A percentile compares a stretch with the other conserved stretches of the same genome.
Conservation (phyloP, 257 asterid genomes). For the Fraxinus americana region DNA sequence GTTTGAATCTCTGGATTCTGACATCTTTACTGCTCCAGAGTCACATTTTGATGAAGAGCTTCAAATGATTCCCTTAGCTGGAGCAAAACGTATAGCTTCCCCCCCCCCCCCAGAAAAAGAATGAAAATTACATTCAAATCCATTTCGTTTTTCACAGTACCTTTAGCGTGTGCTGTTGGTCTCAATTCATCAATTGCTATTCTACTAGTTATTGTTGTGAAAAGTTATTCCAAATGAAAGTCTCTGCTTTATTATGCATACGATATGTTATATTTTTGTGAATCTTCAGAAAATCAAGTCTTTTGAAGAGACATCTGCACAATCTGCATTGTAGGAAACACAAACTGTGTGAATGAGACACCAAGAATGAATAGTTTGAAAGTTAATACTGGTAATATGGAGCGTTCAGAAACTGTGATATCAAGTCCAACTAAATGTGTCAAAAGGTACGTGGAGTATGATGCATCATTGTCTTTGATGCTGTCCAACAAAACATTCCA, state of each 20-base stretch:
- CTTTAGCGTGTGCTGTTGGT: not conserved
- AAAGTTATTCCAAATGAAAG: constrained; percentile 18
- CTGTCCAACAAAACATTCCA: constrained; percentile 28
- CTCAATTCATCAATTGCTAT: constrained; percentile 19
- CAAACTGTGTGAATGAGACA: constrained; percentile 27
- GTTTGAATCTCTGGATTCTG: constrained; percentile 34
- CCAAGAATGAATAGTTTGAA: constrained; percentile 42
- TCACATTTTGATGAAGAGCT: constrained; percentile 38
- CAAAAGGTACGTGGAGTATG: constrained; percentile 36
- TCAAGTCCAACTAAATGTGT: constrained; percentile 47
- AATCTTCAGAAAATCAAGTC: constrained; percentile 12
- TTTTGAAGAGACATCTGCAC: not conserved
- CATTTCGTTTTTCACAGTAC: constrained; percentile 1
- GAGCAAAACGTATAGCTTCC: constrained; percentile 47
- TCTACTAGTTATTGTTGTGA: constrained; percentile 21
- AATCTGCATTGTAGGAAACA: constrained; percentile 38
- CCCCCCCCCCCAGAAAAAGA: constrained; percentile 12
- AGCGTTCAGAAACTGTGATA: constrained; percentile 40
- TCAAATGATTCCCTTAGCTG: constrained; percentile 38
- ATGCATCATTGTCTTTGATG: constrained; percentile 17
- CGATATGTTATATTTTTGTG: constrained; percentile 17
- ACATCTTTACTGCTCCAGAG: constrained; percentile 46
- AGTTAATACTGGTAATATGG: constrained; percentile 40
- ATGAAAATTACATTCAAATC: not conserved
- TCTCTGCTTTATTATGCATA: not conserved